Conservation (phyloP, 2,329 filamentous ascomycete species). For the Colletotrichum sp. region DNA sequence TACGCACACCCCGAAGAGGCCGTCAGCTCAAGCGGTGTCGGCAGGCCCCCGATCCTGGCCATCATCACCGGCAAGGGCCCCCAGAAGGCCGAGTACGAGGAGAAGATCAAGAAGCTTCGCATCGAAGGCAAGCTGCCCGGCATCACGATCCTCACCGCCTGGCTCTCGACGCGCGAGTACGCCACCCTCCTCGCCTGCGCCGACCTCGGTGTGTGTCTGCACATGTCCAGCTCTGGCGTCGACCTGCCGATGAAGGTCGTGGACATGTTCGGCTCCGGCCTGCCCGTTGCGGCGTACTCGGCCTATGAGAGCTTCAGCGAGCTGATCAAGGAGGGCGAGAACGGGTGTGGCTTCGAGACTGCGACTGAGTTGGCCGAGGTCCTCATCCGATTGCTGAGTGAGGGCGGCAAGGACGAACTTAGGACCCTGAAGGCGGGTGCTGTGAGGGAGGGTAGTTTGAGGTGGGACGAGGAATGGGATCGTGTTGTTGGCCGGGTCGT, state of each 20-base stretch:
- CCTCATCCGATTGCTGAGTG: slow-evolving; percentile 67
- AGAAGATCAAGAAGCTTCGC: slow-evolving; percentile 66
- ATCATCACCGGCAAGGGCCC: slow-evolving; percentile 97
- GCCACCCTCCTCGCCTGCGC: slow-evolving; percentile 82
- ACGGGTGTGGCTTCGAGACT: slow-evolving; percentile 84
- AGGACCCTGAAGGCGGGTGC: slow-evolving; percentile 71
- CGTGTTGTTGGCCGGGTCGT: slow-evolving; percentile 77
- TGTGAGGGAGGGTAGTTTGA: slow-evolving; percentile 71
- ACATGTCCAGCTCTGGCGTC: slow-evolving; percentile 92
- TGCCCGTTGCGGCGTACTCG: slow-evolving; percentile 88
- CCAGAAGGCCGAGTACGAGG: slow-evolving; percentile 76
- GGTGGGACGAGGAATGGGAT: slow-evolving; percentile 97
- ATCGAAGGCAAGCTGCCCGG: slow-evolving; percentile 67
- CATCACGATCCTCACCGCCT: slow-evolving; percentile 79
- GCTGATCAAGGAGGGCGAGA: slow-evolving; percentile 84
- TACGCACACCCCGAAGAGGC: slow-evolving; percentile 64
- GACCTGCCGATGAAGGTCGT: slow-evolving; percentile 99
- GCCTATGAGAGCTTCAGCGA: slow-evolving; percentile 89
- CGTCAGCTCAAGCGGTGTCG: slow-evolving; percentile 30
- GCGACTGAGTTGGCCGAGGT: slow-evolving; percentile 68
- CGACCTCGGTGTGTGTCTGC: slow-evolving; percentile 88
- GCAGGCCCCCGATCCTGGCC: slow-evolving; percentile 65
- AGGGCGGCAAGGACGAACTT: slow-evolving; percentile 58
- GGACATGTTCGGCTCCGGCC: slow-evolving; percentile 95
- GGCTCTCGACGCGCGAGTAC: slow-evolving; percentile 85